Conservation (phyloP, 371 early-diverging fungal species). For the Mucor ambiguus region DNA sequence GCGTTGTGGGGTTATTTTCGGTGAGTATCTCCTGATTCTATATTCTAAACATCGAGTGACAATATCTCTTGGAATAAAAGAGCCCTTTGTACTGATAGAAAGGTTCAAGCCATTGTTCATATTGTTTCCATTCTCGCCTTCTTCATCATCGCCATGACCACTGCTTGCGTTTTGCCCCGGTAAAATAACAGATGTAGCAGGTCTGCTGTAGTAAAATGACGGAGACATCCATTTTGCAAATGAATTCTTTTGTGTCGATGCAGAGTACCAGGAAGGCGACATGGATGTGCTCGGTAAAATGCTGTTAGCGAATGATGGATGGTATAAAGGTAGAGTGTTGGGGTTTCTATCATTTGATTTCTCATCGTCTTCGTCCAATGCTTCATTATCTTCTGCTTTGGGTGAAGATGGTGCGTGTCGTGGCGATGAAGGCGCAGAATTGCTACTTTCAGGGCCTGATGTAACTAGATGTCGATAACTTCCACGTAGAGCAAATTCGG, state of each 20-base stretch:
- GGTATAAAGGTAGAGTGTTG: constrained; percentile 34
- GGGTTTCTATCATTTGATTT: background rate
- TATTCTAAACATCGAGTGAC: constrained; percentile 50
- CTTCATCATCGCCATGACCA: background rate
- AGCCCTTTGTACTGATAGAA: constrained; percentile 8
- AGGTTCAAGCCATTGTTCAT: background rate
- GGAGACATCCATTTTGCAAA: constrained; percentile 56
- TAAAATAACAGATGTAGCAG: constrained; percentile 43
- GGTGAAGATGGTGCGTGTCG: constrained; percentile 7
- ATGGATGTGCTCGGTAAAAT: constrained; percentile 47
- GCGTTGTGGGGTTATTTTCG: constrained; percentile 48
- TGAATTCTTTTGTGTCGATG: constrained; percentile 49
- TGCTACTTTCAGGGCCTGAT: constrained; percentile 7
- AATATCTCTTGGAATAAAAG: constrained; percentile 44
- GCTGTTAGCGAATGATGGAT: constrained; percentile 47
- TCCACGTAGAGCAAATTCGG: constrained; percentile 46
- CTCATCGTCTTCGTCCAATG: constrained; percentile 16
- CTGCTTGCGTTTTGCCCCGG: constrained; percentile 20
- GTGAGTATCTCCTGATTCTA: constrained; percentile 46
- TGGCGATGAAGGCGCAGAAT: constrained; percentile 19
- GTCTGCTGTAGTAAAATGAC: constrained; percentile 51
- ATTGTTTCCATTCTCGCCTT: constrained; percentile 12
- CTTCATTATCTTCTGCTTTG: constrained; percentile 7
- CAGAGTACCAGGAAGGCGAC: constrained; percentile 56
- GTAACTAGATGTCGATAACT: constrained; percentile 39